A percentile compares a stretch with the other conserved stretches of the same genome.
Conservation (phyloP, 2,329 filamentous ascomycete species). For the Simplicillium sp. region DNA sequence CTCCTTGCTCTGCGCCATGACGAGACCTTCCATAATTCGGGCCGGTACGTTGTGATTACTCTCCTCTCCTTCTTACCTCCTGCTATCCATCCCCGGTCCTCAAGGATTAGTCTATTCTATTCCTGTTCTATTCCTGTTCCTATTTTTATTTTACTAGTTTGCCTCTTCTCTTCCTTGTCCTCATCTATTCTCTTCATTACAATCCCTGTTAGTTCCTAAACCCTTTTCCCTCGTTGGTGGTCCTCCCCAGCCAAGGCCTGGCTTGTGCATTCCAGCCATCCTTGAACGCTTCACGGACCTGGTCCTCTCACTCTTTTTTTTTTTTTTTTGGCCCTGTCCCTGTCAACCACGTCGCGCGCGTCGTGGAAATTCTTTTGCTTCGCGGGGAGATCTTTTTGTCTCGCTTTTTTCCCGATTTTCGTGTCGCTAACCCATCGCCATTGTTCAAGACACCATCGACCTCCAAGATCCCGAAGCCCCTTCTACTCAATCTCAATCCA, state of each 20-base stretch:
- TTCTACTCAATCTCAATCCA: conserved; percentile 72
- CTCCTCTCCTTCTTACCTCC: not conserved
- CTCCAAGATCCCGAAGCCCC: conserved; percentile 77
- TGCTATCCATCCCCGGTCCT: not conserved
- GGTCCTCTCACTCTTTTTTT: conserved; percentile 3
- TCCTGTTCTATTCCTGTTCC: conserved; percentile 2
- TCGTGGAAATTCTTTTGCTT: too few relatives aligned
- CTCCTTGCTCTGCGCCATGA: conserved; percentile 34
- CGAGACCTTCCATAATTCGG: conserved; percentile 49
- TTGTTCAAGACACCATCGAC: conserved; percentile 73
- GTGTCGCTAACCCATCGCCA: not conserved
- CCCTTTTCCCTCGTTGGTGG: conserved; percentile 7
- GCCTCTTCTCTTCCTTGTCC: not conserved
- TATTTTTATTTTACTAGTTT: not conserved
- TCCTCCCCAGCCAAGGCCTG: conserved; percentile 5
- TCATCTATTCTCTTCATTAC: conserved; percentile 4
- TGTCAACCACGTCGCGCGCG: too few relatives aligned
- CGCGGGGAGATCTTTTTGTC: too few relatives aligned
- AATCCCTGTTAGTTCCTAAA: conserved; percentile 9
- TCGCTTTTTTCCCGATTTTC: not conserved
- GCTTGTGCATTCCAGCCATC: conserved; percentile 8
- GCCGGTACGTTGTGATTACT: conserved; percentile 43
- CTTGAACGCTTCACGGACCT: not conserved
- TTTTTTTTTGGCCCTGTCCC: not conserved
- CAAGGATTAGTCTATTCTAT: conserved; percentile 11